These are phyloP conservation scores for Fragilaria radians DNA, from an alignment of 108 stramenopile species.

Conservation along the genomic window DNA sequence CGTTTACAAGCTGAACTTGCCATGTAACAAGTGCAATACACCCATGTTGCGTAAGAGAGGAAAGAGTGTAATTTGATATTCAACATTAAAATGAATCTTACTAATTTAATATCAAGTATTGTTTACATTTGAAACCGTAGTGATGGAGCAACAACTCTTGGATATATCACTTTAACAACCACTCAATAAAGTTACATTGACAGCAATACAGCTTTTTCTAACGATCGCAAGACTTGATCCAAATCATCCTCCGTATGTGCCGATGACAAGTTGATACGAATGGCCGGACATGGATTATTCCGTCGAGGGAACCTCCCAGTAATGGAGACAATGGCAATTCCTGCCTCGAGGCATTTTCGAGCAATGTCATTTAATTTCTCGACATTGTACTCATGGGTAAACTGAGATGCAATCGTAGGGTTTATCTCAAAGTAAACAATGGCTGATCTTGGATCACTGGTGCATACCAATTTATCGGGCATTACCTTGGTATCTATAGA, in stretches of 20 bases:
- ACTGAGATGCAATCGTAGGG: conserved; percentile 33
- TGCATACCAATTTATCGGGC: conserved; percentile 41
- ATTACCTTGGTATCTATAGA: conserved; percentile 1
- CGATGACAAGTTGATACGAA: conserved; percentile 65
- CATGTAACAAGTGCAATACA: too few species aligned
- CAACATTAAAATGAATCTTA: too few species aligned
- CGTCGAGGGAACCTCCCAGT: conserved; percentile 37
- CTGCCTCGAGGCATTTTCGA: conserved; percentile 45
- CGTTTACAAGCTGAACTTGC: too few species aligned
- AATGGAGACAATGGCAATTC: conserved; percentile 70
- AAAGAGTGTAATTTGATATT: too few species aligned
- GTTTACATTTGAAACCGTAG: too few species aligned
- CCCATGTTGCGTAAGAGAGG: too few species aligned
- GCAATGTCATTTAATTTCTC: conserved; percentile 60
- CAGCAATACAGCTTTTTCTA: conserved; percentile 14
- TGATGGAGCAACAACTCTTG: too few species aligned
- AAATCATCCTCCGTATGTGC: conserved; percentile 63
- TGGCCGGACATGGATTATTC: conserved; percentile 62
- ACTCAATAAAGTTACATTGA: too few species aligned
- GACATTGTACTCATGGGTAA: conserved; percentile 39
- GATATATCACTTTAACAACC: too few species aligned
- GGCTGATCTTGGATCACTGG: conserved; percentile 70
- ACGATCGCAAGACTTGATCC: conserved; percentile 31
- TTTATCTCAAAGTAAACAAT: conserved; percentile 59
- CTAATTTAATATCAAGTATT: too few species aligned